A percentile compares a stretch with the other conserved stretches of the same genome.
These are phyloP conservation scores for Mortierella sp. DNA, from an alignment of 371 early-diverging fungal species.

Conservation along the genomic window DNA sequence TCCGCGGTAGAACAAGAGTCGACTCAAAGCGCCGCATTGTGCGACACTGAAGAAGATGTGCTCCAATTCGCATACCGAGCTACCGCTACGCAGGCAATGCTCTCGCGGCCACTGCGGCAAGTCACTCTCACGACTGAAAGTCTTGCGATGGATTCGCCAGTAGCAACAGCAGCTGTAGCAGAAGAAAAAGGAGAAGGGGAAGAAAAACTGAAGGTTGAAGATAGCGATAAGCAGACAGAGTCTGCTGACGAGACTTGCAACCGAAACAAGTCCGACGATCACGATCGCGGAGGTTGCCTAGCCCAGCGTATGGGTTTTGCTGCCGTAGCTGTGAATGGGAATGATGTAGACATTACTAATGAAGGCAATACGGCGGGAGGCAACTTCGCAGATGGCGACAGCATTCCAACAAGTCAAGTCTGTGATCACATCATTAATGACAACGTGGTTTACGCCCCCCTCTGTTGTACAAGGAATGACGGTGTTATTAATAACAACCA, in stretches of 20 bases:
- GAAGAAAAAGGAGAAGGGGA: too few relatives aligned
- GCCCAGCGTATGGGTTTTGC: too few relatives aligned
- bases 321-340: too few relatives aligned
- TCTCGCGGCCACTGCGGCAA: constrained; percentile 5
- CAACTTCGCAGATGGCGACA: not conserved
- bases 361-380: not conserved
- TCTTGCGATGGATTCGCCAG: too few relatives aligned
- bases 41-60: constrained; percentile 4
- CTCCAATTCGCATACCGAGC: constrained; percentile 9
- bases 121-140: too few relatives aligned
- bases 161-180: too few relatives aligned
- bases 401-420: constrained; percentile 1
- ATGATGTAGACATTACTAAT: not conserved
- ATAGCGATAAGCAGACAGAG: too few relatives aligned
- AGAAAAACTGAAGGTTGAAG: too few relatives aligned
- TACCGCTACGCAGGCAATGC: constrained; percentile 5
- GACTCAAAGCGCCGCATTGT: not conserved
- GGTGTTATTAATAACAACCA: not conserved
- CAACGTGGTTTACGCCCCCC: constrained; percentile 12
- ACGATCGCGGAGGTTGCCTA: too few relatives aligned
- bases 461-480: not conserved
- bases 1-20: not conserved
- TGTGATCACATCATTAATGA: not conserved
- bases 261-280: too few relatives aligned
- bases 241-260: too few relatives aligned